phyloP scores from a whole-genome alignment of 169 alveolate species.

The Plasmodium fragile region DNA sequence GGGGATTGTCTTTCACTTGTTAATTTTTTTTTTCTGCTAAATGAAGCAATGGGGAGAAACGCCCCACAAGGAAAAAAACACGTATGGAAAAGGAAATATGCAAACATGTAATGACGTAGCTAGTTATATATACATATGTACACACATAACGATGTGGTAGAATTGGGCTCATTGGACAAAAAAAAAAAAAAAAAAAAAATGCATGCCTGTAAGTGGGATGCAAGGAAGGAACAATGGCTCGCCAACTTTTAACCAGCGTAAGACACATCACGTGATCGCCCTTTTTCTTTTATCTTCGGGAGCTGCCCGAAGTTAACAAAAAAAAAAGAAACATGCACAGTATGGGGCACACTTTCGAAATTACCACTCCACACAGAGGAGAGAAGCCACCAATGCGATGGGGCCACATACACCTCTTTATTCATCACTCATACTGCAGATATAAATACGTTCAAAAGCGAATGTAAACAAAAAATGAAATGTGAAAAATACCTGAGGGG shows the following conservation, averaged over 20 bases:
- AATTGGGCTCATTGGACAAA: neutral
- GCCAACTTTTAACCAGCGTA: neutral
- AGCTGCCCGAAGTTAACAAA: neutral
- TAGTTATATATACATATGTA: neutral
- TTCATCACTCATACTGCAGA: neutral
- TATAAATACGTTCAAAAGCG: neutral
- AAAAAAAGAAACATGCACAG: neutral
- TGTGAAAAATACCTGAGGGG: constrained; percentile 45
- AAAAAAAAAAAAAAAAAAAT: neutral
- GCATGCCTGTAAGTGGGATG: neutral
- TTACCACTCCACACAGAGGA: neutral
- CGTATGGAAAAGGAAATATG: neutral
- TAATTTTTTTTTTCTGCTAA: neutral
- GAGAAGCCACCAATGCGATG: neutral
- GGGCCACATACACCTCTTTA: neutral
- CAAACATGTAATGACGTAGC: neutral
- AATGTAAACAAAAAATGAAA: neutral
- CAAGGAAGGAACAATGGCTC: neutral
- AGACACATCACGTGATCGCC: neutral
- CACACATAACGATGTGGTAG: neutral
- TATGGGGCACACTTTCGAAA: neutral
- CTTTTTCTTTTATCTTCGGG: constrained; percentile 72
- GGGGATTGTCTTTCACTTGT: neutral
- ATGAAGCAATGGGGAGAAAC: neutral
- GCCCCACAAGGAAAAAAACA: neutral